phyloP scores from a whole-genome alignment of 345 rosid species.

The Ceriops decandra region DNA sequence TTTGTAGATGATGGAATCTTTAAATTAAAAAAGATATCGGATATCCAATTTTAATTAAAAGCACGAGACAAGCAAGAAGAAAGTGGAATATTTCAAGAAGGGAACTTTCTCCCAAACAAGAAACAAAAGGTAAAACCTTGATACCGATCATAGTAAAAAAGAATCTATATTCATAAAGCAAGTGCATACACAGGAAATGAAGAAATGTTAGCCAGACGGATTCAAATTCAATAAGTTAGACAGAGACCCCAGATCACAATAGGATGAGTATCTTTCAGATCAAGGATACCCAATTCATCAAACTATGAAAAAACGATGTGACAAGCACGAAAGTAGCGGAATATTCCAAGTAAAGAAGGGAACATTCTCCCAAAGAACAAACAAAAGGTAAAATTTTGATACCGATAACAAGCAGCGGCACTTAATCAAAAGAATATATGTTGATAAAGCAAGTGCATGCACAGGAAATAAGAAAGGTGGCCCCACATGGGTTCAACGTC shows the following conservation, averaged over 20 bases:
- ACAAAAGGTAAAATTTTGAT: background rate
- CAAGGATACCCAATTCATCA: slow-evolving; percentile 6
- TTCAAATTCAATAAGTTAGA: background rate
- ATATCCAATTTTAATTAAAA: background rate
- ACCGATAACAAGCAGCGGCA: background rate
- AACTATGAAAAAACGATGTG: background rate
- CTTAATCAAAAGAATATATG: background rate
- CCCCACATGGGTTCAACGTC: background rate
- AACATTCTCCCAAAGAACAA: slow-evolving; percentile 6
- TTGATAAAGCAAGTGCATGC: background rate
- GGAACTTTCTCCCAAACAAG: slow-evolving; percentile 3
- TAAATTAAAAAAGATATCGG: background rate
- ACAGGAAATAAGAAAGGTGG: background rate
- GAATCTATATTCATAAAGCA: background rate
- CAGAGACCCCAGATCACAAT: slow-evolving; percentile 11
- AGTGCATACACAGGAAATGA: background rate
- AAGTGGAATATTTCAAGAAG: slow-evolving; percentile 6
- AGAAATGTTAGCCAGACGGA: background rate
- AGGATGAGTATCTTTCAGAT: background rate
- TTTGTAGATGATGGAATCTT: background rate
- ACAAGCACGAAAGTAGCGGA: background rate
- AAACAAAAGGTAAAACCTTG: background rate
- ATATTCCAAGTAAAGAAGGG: slow-evolving; percentile 1
- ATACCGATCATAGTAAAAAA: background rate
- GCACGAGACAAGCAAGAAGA: background rate